Conservation (phyloP, 176 grass and related monocot species). For the Oryza punctata region DNA sequence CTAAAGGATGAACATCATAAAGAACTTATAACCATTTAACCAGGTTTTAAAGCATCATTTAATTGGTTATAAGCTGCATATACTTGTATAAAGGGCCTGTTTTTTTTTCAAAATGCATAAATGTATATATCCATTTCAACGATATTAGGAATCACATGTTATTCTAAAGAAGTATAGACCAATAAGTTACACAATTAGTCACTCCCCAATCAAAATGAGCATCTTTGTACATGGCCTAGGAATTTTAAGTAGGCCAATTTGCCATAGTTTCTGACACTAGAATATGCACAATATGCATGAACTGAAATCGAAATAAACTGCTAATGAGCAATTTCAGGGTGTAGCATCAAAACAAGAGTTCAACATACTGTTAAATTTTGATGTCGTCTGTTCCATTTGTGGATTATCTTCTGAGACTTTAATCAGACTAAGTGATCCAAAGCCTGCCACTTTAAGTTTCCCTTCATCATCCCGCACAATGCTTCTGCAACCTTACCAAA, state of each 20-base stretch:
- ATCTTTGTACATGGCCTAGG: neutral
- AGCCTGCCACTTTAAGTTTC: slow-evolving; percentile 82
- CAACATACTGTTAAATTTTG: slow-evolving; percentile 66
- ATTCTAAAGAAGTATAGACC: neutral
- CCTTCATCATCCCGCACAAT: slow-evolving; percentile 88
- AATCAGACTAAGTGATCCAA: slow-evolving; percentile 73
- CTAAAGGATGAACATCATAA: neutral
- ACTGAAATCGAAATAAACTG: neutral
- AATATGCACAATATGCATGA: neutral
- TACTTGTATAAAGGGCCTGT: neutral
- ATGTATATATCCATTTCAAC: neutral
- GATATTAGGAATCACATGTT: neutral
- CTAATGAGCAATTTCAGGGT: slow-evolving; percentile 19
- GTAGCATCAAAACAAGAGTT: slow-evolving; percentile 26
- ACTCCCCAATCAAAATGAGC: neutral
- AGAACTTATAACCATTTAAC: neutral
- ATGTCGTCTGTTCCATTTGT: slow-evolving; percentile 56
- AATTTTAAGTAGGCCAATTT: neutral
- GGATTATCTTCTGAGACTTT: slow-evolving; percentile 63
- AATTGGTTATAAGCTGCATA: neutral
- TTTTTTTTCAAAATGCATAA: neutral
- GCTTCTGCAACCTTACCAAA: slow-evolving; percentile 96
- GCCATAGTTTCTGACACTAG: neutral
- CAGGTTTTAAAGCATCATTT: neutral
- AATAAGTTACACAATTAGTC: neutral